Evolutionary conservation across 2,329 filamentous ascomycete species (phyloP).

Genomic region (Xylaria hypoxylon): DNA sequence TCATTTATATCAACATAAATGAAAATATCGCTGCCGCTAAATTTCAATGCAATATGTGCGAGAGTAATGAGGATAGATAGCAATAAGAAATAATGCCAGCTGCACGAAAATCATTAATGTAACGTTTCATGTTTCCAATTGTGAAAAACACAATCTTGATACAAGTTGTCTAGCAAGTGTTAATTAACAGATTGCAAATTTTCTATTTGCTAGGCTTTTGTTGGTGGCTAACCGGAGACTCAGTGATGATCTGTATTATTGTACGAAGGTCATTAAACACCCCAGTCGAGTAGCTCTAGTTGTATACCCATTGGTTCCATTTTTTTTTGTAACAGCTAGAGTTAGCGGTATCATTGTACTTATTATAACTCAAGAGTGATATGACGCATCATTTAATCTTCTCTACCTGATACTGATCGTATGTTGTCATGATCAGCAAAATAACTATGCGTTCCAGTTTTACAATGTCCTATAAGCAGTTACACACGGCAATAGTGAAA

Average conservation of each 20-base stretch:
- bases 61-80: not conserved
- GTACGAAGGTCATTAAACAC: not conserved
- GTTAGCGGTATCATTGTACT: not conserved
- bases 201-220: not conserved
- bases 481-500: not conserved
- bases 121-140: too few relatives aligned
- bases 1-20: not conserved
- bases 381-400: not conserved
- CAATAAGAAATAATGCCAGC: too few relatives aligned
- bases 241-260: not conserved
- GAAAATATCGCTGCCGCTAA: not conserved
- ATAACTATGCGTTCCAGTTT: not conserved
- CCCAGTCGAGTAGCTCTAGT: not conserved
- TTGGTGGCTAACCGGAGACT: not conserved
- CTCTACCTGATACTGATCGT: not conserved
- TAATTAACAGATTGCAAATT: not conserved
- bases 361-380: not conserved
- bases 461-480: not conserved
- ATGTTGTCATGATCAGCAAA: not conserved
- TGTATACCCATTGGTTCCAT: not conserved
- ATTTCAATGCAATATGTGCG: not conserved
- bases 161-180: too few relatives aligned
- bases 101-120: too few relatives aligned
- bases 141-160: too few relatives aligned
- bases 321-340: not conserved